phyloP scores from a whole-genome alignment of 768 basidiomycete genomes.

The Paxillus rubicundulus region DNA sequence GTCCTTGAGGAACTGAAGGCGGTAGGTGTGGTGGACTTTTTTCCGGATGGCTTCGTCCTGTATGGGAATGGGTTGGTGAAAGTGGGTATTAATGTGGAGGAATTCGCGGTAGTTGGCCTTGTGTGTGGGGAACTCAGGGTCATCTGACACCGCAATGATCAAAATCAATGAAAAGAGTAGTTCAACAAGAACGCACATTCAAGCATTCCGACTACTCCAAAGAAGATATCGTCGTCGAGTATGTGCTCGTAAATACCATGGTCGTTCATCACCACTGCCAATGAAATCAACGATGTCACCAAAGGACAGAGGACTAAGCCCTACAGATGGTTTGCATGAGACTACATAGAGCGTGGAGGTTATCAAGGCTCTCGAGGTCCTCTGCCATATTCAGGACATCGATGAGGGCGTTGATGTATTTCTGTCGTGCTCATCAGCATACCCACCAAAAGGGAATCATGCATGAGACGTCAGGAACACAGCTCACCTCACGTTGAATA shows the following conservation, averaged over 20 bases:
- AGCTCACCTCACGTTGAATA: slow-evolving; percentile 75
- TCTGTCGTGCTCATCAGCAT: slow-evolving; percentile 41
- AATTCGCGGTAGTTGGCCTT: slow-evolving; percentile 98
- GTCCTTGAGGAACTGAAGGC: slow-evolving; percentile 96
- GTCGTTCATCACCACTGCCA: slow-evolving; percentile 89
- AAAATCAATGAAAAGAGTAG: slow-evolving; percentile 5
- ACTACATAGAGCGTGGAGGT: slow-evolving; percentile 86
- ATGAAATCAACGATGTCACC: neutral
- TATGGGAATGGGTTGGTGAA: slow-evolving; percentile 87
- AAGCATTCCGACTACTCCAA: slow-evolving; percentile 92
- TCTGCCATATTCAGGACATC: slow-evolving; percentile 86
- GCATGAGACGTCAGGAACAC: neutral
- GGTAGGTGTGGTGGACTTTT: slow-evolving; percentile 97
- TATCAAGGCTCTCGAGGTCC: slow-evolving; percentile 87
- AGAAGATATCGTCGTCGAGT: slow-evolving; percentile 87
- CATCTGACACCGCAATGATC: slow-evolving; percentile 54
- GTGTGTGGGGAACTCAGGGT: slow-evolving; percentile 94
- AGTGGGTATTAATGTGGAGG: slow-evolving; percentile 75
- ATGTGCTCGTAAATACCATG: slow-evolving; percentile 93
- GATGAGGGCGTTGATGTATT: slow-evolving; percentile 85
- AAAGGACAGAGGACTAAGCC: slow-evolving; percentile 25
- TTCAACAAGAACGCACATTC: slow-evolving; percentile 69
- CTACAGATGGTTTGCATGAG: slow-evolving; percentile 93
- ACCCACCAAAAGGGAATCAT: neutral
- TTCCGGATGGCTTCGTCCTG: slow-evolving; percentile 69